Conservation (phyloP, 306 rosid genomes). For the Trichosanthes truncata region DNA sequence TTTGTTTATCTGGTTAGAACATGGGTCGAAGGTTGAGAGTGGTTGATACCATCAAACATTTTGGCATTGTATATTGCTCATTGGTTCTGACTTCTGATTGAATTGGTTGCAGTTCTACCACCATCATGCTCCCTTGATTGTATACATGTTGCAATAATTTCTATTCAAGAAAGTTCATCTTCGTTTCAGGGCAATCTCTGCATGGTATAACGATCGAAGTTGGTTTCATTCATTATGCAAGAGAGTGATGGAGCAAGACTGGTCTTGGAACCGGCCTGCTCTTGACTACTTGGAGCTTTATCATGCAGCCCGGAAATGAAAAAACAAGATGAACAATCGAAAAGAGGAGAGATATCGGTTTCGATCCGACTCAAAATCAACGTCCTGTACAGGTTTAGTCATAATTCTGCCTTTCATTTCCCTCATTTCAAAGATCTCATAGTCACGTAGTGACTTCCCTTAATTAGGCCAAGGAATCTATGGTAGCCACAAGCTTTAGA, state of each 20-base stretch:
- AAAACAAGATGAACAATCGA: conserved; percentile 12
- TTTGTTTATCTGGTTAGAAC: neutral
- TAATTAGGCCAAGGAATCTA: conserved; percentile 7
- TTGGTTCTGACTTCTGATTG: neutral
- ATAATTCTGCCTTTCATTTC: conserved; percentile 9
- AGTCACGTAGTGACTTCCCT: conserved; percentile 20
- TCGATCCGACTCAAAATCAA: neutral
- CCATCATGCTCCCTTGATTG: neutral
- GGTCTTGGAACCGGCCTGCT: conserved; percentile 99
- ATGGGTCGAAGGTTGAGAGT: neutral
- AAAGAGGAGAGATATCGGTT: neutral
- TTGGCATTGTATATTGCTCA: neutral
- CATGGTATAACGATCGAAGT: conserved; percentile 68
- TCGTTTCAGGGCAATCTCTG: conserved; percentile 68
- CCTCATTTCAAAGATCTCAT: neutral
- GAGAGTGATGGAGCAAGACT: conserved; percentile 92
- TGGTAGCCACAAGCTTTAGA: conserved; percentile 3
- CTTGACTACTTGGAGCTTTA: conserved; percentile 93
- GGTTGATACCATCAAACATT: neutral
- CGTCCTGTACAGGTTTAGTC: conserved; percentile 37
- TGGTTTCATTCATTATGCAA: conserved; percentile 84
- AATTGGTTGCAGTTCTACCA: neutral
- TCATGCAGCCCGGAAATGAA: conserved; percentile 67
- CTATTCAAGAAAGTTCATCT: neutral
- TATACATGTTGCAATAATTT: neutral